Conservation (phyloP, 169 alveolate genomes). For the Sarcocystis neurona region DNA sequence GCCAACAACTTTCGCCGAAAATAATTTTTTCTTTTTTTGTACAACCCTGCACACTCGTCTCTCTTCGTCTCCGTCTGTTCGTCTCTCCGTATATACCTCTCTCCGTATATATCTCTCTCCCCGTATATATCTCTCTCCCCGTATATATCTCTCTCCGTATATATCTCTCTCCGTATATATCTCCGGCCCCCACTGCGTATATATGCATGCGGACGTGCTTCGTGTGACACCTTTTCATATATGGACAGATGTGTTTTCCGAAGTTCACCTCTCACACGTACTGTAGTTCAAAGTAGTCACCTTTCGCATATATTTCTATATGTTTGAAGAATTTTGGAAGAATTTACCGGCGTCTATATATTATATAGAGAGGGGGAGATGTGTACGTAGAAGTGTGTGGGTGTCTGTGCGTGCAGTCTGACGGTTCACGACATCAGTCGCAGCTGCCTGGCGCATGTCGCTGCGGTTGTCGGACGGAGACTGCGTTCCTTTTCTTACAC, state of each 20-base stretch:
- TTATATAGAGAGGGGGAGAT: too few species aligned
- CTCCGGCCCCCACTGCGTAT: background rate
- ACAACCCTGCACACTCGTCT: background rate
- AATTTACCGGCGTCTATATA: background rate
- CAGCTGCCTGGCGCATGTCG: background rate
- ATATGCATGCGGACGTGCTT: too few species aligned
- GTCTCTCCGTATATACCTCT: background rate
- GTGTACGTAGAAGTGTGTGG: too few species aligned
- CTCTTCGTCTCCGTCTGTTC: background rate
- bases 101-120: background rate
- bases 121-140: background rate
- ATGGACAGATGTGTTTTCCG: background rate
- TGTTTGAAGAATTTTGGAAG: background rate
- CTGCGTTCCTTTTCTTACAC: constrained; percentile 21
- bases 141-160: background rate
- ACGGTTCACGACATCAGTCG: constrained; percentile 10
- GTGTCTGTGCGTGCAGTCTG: too few species aligned
- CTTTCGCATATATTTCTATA: background rate
- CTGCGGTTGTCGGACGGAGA: background rate
- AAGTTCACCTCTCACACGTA: too few species aligned
- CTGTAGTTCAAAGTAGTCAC: too few species aligned
- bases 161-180: background rate
- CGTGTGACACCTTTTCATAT: background rate
- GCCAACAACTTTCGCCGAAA: too few species aligned
- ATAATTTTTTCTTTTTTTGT: too few species aligned